A percentile compares a stretch with the other conserved stretches of the same genome.
Evolutionary conservation across 257 asterid genomes (phyloP).

Genomic region (Penstemon newberryi): DNA sequence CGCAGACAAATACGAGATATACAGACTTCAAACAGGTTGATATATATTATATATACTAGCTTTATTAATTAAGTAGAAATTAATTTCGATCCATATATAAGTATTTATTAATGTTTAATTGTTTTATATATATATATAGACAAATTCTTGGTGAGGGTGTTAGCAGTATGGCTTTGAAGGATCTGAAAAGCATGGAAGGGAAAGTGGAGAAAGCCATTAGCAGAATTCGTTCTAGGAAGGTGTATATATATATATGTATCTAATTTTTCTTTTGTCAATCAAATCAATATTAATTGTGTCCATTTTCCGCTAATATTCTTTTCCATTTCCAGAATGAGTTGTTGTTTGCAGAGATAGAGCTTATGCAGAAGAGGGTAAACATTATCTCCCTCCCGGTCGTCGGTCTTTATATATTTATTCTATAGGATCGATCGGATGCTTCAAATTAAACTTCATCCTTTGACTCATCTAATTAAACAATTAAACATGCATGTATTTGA

Average conservation of each 20-base stretch:
- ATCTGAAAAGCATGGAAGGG: slow-evolving; percentile 54
- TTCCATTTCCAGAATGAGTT: slow-evolving; percentile 59
- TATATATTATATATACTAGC: neutral
- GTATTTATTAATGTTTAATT: neutral
- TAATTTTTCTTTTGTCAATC: too few species aligned
- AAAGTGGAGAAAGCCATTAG: slow-evolving; percentile 75
- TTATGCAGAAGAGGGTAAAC: slow-evolving; percentile 84
- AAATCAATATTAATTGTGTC: too few species aligned
- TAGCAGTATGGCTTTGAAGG: slow-evolving; percentile 44
- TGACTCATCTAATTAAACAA: too few species aligned
- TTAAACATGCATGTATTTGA: too few species aligned
- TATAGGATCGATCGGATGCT: too few species aligned
- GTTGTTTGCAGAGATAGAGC: slow-evolving; percentile 84
- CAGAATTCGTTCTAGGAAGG: slow-evolving; percentile 77
- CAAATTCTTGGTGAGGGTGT: slow-evolving; percentile 78
- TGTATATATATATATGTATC: neutral
- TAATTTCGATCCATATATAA: too few species aligned
- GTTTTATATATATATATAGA: slow-evolving; percentile 27
- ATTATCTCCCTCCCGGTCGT: too few species aligned
- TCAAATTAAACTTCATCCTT: too few species aligned
- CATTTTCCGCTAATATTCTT: neutral
- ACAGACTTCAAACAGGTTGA: slow-evolving; percentile 59
- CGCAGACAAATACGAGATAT: slow-evolving; percentile 61
- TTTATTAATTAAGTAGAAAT: neutral
- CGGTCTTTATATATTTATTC: too few species aligned